Conservation (phyloP, 2,329 filamentous ascomycete genomes). For the Fusarium denticulatum region DNA sequence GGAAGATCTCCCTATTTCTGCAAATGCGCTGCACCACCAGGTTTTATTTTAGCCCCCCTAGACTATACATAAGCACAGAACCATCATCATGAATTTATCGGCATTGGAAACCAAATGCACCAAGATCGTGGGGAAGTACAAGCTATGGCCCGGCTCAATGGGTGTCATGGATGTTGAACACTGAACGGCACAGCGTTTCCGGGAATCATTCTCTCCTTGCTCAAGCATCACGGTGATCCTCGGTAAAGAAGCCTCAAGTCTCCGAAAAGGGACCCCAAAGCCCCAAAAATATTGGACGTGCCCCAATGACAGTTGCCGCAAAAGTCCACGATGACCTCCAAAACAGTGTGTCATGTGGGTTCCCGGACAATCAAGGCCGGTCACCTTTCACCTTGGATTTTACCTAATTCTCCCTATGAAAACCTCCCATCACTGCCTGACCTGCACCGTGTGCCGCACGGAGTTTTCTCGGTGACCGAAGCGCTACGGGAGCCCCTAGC, state of each 20-base stretch:
- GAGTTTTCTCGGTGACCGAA: constrained; percentile 35
- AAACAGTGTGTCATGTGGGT: constrained; percentile 35
- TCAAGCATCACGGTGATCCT: constrained; percentile 31
- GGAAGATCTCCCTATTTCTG: constrained; percentile 26
- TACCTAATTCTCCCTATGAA: background rate
- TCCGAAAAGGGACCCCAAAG: constrained; percentile 29
- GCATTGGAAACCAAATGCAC: background rate
- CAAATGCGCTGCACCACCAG: background rate
- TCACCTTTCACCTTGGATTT: constrained; percentile 18
- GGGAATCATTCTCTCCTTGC: constrained; percentile 21
- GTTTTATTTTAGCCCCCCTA: background rate
- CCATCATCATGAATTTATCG: background rate
- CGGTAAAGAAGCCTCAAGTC: constrained; percentile 36
- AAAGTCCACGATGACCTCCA: constrained; percentile 33
- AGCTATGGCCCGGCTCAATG: constrained; percentile 22
- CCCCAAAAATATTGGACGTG: constrained; percentile 30
- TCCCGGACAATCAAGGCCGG: constrained; percentile 31
- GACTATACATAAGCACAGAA: background rate
- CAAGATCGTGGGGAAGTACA: constrained; percentile 31
- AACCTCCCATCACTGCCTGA: constrained; percentile 32
- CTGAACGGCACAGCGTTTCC: constrained; percentile 26
- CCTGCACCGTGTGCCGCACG: constrained; percentile 29
- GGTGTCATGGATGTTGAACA: constrained; percentile 10
- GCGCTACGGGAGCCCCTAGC: constrained; percentile 26
- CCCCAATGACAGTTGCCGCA: constrained; percentile 28